Base-by-base conservation (phyloP, 75 land plant species). In the Selaginella tamariscina region DNA sequence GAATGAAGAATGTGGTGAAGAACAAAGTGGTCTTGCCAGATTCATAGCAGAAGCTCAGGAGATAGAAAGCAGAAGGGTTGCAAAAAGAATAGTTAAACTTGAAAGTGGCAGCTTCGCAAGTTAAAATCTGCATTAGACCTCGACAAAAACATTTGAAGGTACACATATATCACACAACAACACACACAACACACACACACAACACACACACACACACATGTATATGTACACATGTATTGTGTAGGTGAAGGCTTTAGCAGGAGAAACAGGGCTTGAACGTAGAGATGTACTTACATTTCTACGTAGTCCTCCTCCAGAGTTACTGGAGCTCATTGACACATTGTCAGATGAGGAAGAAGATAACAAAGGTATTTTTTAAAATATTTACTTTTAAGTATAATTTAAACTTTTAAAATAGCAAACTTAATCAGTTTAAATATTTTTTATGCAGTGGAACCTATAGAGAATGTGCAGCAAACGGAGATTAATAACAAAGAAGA, bases 131-230 rank as follows among this genome's bases (percentile, higher is more conserved):
- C 98, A 32, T 55, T 80, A 56, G 82, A 86, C 73, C 44, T 74
- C 60, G 95, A 89, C 13, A 81, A 86, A 0, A 82, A 95, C 84
- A 86, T 72, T 78, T 82, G 13, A 93, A 77, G 69, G 98, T 93
- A 59, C 8, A n/a, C 21, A 23, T n/a, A n/a, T n/a, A n/a, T n/a
- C n/a, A n/a, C n/a, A n/a, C n/a, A n/a, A n/a, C n/a, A n/a, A n/a
- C n/a, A n/a, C n/a, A n/a, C n/a, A n/a, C n/a, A n/a, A n/a, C n/a
- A n/a, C n/a, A n/a, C n/a, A n/a, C n/a, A n/a, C n/a, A n/a, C n/a
- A n/a, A n/a, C n/a, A n/a, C n/a, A n/a, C n/a, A n/a, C n/a, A n/a
- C n/a, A n/a, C n/a, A n/a, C n/a, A n/a, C n/a, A n/a, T n/a, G n/a
- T n/a, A n/a, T n/a, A n/a, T 59, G 21, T 59, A 8, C 26, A 23